Evolutionary conservation across 352 stramenopile species (phyloP).

Genomic region (Globisporangium heterothallicum): DNA sequence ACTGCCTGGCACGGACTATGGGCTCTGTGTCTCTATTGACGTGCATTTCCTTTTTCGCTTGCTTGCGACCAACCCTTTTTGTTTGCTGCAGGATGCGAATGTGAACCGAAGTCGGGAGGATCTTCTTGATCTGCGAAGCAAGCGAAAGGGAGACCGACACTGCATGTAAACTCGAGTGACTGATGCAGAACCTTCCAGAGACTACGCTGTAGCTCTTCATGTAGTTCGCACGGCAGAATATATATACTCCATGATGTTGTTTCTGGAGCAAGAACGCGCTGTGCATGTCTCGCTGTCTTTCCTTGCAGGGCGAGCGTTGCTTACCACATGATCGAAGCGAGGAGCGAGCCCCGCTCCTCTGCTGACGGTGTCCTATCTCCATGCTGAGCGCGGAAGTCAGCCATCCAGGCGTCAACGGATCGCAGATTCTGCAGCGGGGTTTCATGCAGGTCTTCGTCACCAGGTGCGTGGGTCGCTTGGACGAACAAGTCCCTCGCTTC

Average conservation of each 20-base stretch:
- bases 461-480: neutral
- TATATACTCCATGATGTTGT: too few relatives aligned
- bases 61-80: too few relatives aligned
- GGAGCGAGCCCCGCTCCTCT: neutral
- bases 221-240: neutral
- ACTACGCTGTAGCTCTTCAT: neutral
- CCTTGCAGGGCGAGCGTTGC: too few relatives aligned
- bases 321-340: constrained; percentile 13
- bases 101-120: constrained; percentile 74
- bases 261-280: too few relatives aligned
- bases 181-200: neutral
- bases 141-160: constrained; percentile 86
- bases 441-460: neutral
- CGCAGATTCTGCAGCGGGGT: neutral
- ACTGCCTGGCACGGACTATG: too few relatives aligned
- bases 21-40: too few relatives aligned
- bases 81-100: constrained; percentile 27
- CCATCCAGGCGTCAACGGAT: constrained; percentile 7
- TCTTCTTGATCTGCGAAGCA: constrained; percentile 76
- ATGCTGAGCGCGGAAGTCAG: neutral
- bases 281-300: too few relatives aligned
- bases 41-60: too few relatives aligned
- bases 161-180: constrained; percentile 51
- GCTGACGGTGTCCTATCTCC: neutral
- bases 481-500: constrained; percentile 9